Conservation (phyloP, 2,329 filamentous ascomycete genomes). For the Colletotrichum brevisporum region DNA sequence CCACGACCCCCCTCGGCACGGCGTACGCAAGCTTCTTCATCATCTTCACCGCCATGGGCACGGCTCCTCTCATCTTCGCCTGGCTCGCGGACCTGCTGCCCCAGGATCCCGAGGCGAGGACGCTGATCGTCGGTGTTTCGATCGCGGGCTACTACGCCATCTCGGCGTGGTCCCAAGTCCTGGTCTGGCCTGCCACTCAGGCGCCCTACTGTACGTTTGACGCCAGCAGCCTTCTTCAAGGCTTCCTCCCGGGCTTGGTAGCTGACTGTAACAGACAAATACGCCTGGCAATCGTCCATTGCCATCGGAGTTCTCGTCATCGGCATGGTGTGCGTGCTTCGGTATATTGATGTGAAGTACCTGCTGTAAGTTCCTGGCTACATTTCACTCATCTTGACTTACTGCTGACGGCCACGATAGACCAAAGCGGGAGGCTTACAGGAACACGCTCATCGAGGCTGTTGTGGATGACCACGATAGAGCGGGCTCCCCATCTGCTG, state of each 20-base stretch:
- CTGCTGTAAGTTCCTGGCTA: constrained; percentile 42
- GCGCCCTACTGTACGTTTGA: constrained; percentile 61
- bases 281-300: constrained; percentile 63
- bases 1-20: constrained; percentile 56
- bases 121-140: constrained; percentile 63
- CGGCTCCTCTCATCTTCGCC: constrained; percentile 65
- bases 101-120: constrained; percentile 64
- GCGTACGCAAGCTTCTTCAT: constrained; percentile 68
- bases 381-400: too few relatives aligned
- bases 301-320: constrained; percentile 60
- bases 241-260: neutral
- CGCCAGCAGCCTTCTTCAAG: neutral
- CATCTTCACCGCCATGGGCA: constrained; percentile 62
- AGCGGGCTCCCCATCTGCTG: constrained; percentile 2
- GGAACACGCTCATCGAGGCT: constrained; percentile 17
- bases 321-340: constrained; percentile 58
- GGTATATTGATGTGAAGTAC: constrained; percentile 59
- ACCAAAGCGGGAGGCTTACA: constrained; percentile 25
- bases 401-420: constrained; percentile 11
- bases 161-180: constrained; percentile 65
- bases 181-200: constrained; percentile 66
- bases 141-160: constrained; percentile 66
- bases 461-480: constrained; percentile 1
- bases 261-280: constrained; percentile 50
- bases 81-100: constrained; percentile 65